Conservation (phyloP, 352 stramenopile species). For the Elongisporangium senticosum region DNA sequence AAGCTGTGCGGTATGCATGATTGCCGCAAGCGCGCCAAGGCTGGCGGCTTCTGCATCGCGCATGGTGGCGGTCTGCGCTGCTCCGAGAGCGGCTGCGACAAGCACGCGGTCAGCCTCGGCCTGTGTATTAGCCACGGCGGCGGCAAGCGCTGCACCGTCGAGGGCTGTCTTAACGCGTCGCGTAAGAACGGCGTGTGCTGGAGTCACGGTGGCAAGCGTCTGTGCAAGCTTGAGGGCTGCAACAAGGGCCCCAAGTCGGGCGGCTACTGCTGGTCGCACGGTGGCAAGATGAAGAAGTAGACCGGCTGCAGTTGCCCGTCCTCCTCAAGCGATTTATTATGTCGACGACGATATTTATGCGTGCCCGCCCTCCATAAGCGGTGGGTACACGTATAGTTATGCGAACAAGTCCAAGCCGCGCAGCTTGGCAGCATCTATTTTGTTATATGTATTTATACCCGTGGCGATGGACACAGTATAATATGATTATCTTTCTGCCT, state of each 20-base stretch:
- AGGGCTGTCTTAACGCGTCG: conserved; percentile 72
- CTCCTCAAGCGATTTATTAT: neutral
- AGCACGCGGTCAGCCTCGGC: conserved; percentile 76
- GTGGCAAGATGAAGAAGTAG: conserved; percentile 83
- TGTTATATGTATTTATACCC: neutral
- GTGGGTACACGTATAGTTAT: neutral
- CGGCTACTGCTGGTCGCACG: conserved; percentile 81
- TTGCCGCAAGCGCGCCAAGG: conserved; percentile 78
- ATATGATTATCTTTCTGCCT: neutral
- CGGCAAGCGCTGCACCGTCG: conserved; percentile 69
- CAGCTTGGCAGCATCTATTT: neutral
- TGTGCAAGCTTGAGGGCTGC: conserved; percentile 73
- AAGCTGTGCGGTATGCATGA: conserved; percentile 74
- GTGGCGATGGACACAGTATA: neutral
- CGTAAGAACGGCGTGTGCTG: conserved; percentile 81
- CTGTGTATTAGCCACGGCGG: conserved; percentile 84
- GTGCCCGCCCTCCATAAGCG: neutral
- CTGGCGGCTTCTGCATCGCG: conserved; percentile 73
- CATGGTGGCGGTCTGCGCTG: conserved; percentile 76
- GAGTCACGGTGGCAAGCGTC: conserved; percentile 74
- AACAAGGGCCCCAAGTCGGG: conserved; percentile 80
- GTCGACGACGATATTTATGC: neutral
- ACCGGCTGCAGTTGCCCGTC: neutral
- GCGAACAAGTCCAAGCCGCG: neutral
- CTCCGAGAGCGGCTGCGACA: conserved; percentile 61